Evolutionary conservation across 1,284 basidiomycete species (phyloP).

Genomic region (Xerocomus alliaceus): DNA sequence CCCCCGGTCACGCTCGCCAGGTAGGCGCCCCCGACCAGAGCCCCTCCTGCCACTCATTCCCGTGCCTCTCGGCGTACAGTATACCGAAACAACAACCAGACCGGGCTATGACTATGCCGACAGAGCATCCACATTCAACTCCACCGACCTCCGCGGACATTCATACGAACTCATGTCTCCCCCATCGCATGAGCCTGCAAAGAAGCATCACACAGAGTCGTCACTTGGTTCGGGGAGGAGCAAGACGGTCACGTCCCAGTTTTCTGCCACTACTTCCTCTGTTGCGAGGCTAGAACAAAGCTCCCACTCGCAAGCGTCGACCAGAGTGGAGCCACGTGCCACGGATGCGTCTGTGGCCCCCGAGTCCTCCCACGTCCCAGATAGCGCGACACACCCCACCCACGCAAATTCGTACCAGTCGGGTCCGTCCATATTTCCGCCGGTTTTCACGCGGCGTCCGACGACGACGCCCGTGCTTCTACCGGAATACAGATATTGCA

Average conservation of each 20-base stretch:
- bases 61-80: slow-evolving; percentile 20
- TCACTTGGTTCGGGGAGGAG: slow-evolving; percentile 36
- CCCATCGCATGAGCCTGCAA: slow-evolving; percentile 22
- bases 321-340: slow-evolving; percentile 27
- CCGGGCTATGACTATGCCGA: slow-evolving; percentile 31
- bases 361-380: slow-evolving; percentile 13
- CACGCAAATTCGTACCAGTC: slow-evolving; percentile 17
- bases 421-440: slow-evolving; percentile 2
- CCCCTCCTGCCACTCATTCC: slow-evolving; percentile 12
- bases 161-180: slow-evolving; percentile 39
- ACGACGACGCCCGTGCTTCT: slow-evolving; percentile 50
- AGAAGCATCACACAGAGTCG: slow-evolving; percentile 20
- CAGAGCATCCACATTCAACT: slow-evolving; percentile 28
- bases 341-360: slow-evolving; percentile 10
- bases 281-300: slow-evolving; percentile 17
- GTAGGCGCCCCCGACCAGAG: slow-evolving; percentile 44
- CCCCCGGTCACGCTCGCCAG: slow-evolving; percentile 62
- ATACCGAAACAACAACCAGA: slow-evolving; percentile 29
- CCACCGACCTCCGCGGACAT: slow-evolving; percentile 35
- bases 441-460: slow-evolving; percentile 38
- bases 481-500: slow-evolving; percentile 59
- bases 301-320: slow-evolving; percentile 26
- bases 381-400: slow-evolving; percentile 9
- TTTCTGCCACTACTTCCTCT: slow-evolving; percentile 16
- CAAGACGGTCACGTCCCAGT: slow-evolving; percentile 13